Base-by-base conservation (phyloP, 1,284 basidiomycete genomes). In the Melampsora americana region DNA sequence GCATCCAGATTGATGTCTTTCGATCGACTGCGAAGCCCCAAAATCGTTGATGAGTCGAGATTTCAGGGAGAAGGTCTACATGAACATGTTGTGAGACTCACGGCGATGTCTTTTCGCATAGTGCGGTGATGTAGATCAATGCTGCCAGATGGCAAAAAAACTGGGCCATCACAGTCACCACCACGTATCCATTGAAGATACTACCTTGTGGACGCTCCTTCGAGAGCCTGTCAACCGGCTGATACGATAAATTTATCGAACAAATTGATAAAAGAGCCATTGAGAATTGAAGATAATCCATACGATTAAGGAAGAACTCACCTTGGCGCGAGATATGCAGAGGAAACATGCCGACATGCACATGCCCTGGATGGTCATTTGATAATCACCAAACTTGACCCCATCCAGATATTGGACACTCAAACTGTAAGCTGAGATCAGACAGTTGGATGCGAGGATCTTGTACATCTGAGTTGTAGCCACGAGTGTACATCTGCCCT, bases 401-500 rank as follows among this genome's bases (percentile, higher is more conserved):
- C 94, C 95, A 79, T 97, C 93, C 20, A 97, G 86, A 82, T 97
- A 96, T 83, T 95, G 93, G 30, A 97, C 95, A 80, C 91, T 93
- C 78, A 97, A 85, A 83, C 91, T 93, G 85, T 95, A 97, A 42
- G 94, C 94, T 2, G 93, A 95, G 83, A 97, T 97, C 56, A 97
- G 86, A 82, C 94, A 96, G 83, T 97, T 97, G 78, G 96, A 85
- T 1, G 94, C 94, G 50, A 97, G 86, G 79, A 97, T 97, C 86
- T 96, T 96, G 89, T 96, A 97, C 94, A 97, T 97, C 84, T 97
- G 95, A 77, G 95, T 91, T 1, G 94, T 97, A 0, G 94, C 94
- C 60, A 97, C 94, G 18, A 97, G 88, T 0, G 94, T 97, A 85
- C 94, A 96, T 62, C 94, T 90, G 28, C 95, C 94, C 85, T 97